Evolutionary conservation across 2,329 filamentous ascomycete species (phyloP), one percentile per base, ranked within the genome.

Genomic region (Periconia digitata): DNA sequence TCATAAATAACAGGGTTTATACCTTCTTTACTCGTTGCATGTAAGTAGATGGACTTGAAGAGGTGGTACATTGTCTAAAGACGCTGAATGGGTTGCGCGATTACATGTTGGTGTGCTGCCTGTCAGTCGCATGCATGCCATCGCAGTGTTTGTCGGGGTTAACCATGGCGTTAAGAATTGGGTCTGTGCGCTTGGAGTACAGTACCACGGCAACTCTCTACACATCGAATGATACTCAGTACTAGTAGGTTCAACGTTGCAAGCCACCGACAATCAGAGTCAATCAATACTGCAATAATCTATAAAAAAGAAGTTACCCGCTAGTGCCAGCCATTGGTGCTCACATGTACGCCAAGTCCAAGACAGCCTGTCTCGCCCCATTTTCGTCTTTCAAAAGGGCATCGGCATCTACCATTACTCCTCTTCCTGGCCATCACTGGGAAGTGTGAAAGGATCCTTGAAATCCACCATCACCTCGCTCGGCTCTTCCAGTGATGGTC

Each of bases 21-120:
- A 90, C 91, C 90, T 83, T 97, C 92, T 83, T 96, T 97, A 75
- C 90, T 95, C 16, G 92, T 97, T 48, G 90, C 92, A 71, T 96
- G 90, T 64, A 94, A 84, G 75, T 97, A 99, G 49, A 99, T 80
- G 50, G 90, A 92, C 73, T 96, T 96, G 66, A 90, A 86, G 62
- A 99, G 85, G 76, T 97, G 92, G 77, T 96, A 97, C 92, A 96
- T 96, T 55, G 54, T 63, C 34, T 44, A 34, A 6, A 13, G 22
- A 34, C 21, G 35, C 21, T 27, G 20, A 34, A 12, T 17, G 34
- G 12, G 34, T 32, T 32, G 42, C 37, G 21, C 34, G 18, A 15
- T 43, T 27, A 43, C 41, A 35, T 35, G 29, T 18, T 43, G 29
- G 27, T 36, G 38, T 7, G 6, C 13, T 36, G 27, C 16, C 15